Evolutionary conservation across 192 early-diverging fungal genomes (phyloP).

Genomic region (Backusella morwellensis): DNA sequence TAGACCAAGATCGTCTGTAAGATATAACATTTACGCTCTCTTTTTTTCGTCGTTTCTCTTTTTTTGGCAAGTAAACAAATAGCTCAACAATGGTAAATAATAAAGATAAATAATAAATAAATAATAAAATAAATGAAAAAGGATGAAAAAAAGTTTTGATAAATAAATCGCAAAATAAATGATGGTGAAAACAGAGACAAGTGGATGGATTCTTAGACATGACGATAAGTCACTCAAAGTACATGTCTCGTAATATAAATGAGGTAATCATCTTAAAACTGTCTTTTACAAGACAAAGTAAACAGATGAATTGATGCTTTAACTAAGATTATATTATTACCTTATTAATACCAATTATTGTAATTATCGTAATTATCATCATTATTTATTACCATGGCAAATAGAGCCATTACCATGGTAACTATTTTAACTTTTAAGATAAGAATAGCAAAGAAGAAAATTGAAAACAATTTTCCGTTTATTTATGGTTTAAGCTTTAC

Average conservation of each 20-base stretch:
- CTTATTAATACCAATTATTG: no score
- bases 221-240: neutral
- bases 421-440: no score
- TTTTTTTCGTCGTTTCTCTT: no score
- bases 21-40: conserved; percentile 52
- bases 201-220: neutral
- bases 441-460: no score
- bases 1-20: conserved; percentile 57
- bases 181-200: neutral
- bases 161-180: neutral
- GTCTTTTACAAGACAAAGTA: no score
- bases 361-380: no score
- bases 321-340: no score
- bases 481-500: no score
- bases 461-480: no score
- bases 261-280: neutral
- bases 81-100: neutral
- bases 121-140: neutral
- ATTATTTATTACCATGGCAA: no score
- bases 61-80: neutral
- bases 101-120: neutral
- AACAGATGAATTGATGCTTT: no score
- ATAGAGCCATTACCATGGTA: no score
- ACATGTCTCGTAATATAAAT: neutral
- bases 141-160: neutral